Percentiles rank a stretch among this genome's conserved stretches.
phyloP scores from a whole-genome alignment of 805 yeast species.

The Clavispora phyllophila region DNA sequence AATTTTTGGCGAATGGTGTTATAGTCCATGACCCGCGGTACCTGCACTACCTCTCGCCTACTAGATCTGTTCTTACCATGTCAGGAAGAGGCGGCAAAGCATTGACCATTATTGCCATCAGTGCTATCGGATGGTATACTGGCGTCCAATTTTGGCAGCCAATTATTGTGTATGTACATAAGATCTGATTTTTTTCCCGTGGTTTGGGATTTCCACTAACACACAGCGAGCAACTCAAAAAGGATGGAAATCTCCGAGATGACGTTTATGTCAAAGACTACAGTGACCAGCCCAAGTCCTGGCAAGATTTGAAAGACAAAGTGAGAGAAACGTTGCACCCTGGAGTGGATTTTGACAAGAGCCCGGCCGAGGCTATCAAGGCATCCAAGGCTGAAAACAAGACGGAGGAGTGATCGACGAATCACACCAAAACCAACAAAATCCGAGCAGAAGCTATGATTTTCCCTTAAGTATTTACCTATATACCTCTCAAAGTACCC shows the following conservation, averaged over 20 bases:
- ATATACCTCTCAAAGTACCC: not conserved
- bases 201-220: conserved; percentile 5
- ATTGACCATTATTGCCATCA: conserved; percentile 18
- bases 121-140: conserved; percentile 36
- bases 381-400: not conserved
- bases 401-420: not conserved
- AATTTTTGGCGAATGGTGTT: too few species aligned
- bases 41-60: not conserved
- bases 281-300: conserved; percentile 31
- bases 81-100: conserved; percentile 22
- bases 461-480: too few species aligned
- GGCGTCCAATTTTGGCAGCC: conserved; percentile 74
- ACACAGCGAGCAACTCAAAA: conserved; percentile 52
- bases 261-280: conserved; percentile 54
- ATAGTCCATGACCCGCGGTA: not conserved
- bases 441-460: too few species aligned
- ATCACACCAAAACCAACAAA: not conserved
- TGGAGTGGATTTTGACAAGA: not conserved
- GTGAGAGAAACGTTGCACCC: conserved; percentile 31
- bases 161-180: conserved; percentile 50
- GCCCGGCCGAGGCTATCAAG: not conserved
- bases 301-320: conserved; percentile 33
- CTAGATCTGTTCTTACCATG: conserved; percentile 6
- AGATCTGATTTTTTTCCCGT: too few species aligned
- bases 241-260: conserved; percentile 59